phyloP scores from a whole-genome alignment of 306 rosid genomes.

The Cicer chorassanicum region DNA sequence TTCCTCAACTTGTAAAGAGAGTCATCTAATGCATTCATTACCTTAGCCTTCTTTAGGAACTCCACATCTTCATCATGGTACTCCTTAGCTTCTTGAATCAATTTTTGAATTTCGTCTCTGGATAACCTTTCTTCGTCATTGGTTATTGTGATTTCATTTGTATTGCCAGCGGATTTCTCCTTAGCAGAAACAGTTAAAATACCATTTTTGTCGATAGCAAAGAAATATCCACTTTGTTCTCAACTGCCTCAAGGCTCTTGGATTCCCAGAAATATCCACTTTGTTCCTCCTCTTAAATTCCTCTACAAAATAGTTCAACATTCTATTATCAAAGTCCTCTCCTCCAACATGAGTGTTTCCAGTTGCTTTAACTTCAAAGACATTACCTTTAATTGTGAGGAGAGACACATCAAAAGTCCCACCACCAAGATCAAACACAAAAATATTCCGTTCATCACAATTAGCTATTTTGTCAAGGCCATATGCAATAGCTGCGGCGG shows the following conservation, averaged over 20 bases:
- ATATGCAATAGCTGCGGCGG: too few species aligned
- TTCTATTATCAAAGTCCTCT: too few species aligned
- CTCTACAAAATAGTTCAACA: too few species aligned
- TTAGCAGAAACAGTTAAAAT: slow-evolving; percentile 53
- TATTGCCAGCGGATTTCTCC: slow-evolving; percentile 47
- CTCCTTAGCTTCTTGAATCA: slow-evolving; percentile 51
- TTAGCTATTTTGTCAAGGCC: not conserved
- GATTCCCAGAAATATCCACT: slow-evolving; percentile 18
- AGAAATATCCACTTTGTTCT: slow-evolving; percentile 42
- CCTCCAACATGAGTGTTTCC: slow-evolving; percentile 43
- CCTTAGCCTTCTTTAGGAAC: slow-evolving; percentile 43
- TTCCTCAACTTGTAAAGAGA: slow-evolving; percentile 47
- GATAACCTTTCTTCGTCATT: slow-evolving; percentile 52
- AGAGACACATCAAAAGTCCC: slow-evolving; percentile 44
- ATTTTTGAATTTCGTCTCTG: slow-evolving; percentile 49
- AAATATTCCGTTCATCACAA: slow-evolving; percentile 21
- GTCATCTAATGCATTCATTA: slow-evolving; percentile 47
- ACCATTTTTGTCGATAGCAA: slow-evolving; percentile 51
- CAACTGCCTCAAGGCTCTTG: slow-evolving; percentile 36
- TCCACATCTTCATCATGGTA: slow-evolving; percentile 52
- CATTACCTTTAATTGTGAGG: slow-evolving; percentile 26
- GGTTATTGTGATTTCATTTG: slow-evolving; percentile 49
- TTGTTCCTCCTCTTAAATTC: slow-evolving; percentile 7
- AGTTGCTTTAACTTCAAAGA: slow-evolving; percentile 26
- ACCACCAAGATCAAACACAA: slow-evolving; percentile 42